Evolutionary conservation across 1,284 basidiomycete genomes (phyloP).

Genomic region (Uromyces viciae-fabae): DNA sequence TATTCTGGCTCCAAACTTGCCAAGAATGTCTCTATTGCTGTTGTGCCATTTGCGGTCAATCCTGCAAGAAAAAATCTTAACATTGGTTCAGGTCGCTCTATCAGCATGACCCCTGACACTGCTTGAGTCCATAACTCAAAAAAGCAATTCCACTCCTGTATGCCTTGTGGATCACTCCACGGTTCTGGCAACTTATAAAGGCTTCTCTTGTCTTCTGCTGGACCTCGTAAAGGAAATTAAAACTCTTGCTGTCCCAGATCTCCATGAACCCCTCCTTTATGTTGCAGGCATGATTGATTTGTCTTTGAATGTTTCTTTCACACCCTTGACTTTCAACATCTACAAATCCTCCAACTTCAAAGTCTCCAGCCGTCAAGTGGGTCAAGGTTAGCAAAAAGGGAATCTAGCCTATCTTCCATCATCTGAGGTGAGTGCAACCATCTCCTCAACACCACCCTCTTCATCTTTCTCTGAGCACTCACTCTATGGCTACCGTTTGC

Average conservation of each 20-base stretch:
- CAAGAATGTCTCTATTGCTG: too few relatives aligned
- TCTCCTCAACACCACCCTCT: not conserved
- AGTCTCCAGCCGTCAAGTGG: not conserved
- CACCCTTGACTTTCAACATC: not conserved
- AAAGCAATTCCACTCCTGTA: not conserved
- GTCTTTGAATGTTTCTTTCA: not conserved
- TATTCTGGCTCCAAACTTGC: not conserved
- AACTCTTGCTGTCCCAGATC: not conserved
- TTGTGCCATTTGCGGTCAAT: not conserved
- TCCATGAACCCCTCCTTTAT: constrained; percentile 15
- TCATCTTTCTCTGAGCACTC: not conserved
- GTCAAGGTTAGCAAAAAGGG: not conserved
- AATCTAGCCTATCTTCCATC: constrained; percentile 1
- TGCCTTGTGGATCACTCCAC: not conserved
- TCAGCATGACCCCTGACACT: not conserved
- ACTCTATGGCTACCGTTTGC: not conserved
- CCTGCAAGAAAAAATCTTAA: not conserved
- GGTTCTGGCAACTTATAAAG: not conserved
- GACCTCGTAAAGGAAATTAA: not conserved
- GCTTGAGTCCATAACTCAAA: not conserved
- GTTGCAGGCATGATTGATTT: not conserved
- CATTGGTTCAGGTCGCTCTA: constrained; percentile 7
- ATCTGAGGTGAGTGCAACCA: not conserved
- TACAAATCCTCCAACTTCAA: not conserved
- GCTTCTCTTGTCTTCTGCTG: not conserved